A percentile compares a stretch with the other conserved stretches of the same genome.
Evolutionary conservation across 2,329 filamentous ascomycete genomes (phyloP).

Genomic region (Fusarium goolgardi): DNA sequence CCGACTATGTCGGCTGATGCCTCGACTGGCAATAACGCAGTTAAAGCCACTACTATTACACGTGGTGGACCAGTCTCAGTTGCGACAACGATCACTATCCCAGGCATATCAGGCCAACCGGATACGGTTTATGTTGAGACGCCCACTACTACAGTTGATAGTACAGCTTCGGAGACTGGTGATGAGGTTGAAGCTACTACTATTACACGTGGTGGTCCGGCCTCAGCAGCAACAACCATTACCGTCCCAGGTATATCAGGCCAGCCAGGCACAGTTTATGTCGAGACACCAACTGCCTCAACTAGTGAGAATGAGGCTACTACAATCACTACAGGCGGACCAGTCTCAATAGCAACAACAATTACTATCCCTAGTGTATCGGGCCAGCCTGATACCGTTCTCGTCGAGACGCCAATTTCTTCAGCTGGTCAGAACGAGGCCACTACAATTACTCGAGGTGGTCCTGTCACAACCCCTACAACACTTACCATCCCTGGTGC

Average conservation of each 20-base stretch:
- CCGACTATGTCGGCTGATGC: neutral
- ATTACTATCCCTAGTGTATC: neutral
- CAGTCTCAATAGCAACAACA: neutral
- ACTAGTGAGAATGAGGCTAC: neutral
- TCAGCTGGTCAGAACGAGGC: neutral
- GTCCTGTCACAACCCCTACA: neutral
- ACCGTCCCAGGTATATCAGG: neutral
- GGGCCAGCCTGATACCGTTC: neutral
- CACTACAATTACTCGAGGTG: neutral
- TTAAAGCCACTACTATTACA: neutral
- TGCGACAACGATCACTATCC: neutral
- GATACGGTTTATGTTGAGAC: slow-evolving; percentile 3
- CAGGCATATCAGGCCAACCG: neutral
- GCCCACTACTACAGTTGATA: neutral
- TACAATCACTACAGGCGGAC: neutral
- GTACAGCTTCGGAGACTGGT: neutral
- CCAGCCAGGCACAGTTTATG: neutral
- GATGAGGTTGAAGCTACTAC: neutral
- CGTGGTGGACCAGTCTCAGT: neutral
- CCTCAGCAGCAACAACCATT: neutral
- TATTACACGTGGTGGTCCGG: slow-evolving; percentile 7
- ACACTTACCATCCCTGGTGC: neutral
- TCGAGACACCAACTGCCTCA: neutral
- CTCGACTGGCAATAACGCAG: accelerated
- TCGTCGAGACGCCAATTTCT: neutral